phyloP scores from a whole-genome alignment of 352 stramenopile genomes.

The Peronosclerospora sorghi region DNA sequence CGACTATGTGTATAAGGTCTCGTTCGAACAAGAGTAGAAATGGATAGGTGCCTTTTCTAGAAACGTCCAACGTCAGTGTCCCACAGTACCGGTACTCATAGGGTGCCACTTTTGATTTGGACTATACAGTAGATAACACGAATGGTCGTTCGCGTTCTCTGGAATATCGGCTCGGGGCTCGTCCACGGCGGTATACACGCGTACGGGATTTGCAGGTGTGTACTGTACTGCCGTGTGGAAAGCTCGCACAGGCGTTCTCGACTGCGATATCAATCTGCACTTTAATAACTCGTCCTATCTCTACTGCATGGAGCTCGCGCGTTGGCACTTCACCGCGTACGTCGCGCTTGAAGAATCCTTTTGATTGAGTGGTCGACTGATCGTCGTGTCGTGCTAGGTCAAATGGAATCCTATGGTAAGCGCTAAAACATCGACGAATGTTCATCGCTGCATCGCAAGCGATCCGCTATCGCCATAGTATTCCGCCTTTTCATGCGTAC shows the following conservation, averaged over 20 bases:
- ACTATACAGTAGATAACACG: neutral
- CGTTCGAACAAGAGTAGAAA: no score
- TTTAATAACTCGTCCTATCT: constrained; percentile 82
- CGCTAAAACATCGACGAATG: constrained; percentile 50
- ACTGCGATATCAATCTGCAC: constrained; percentile 80
- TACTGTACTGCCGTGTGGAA: constrained; percentile 66
- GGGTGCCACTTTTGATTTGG: constrained; percentile 6
- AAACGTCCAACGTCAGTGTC: no score
- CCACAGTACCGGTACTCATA: no score
- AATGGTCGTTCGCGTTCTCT: constrained; percentile 70
- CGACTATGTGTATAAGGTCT: no score
- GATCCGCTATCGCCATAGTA: constrained; percentile 51
- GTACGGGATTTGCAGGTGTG: constrained; percentile 38
- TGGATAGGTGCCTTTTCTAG: no score
- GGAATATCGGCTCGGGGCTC: constrained; percentile 60
- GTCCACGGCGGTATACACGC: constrained; percentile 38
- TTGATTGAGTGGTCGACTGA: neutral
- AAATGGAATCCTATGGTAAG: constrained; percentile 40
- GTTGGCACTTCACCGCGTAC: constrained; percentile 77
- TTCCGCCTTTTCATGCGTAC: constrained; percentile 44
- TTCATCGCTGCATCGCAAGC: constrained; percentile 51
- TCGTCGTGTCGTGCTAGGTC: constrained; percentile 3
- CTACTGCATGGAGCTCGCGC: constrained; percentile 78
- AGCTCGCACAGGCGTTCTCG: constrained; percentile 53
- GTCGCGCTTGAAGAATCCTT: neutral